Percentiles rank a stretch among this genome's conserved stretches.
These are phyloP conservation scores for Turritis glabra DNA, from an alignment of 345 rosid species.

Conservation along the genomic window DNA sequence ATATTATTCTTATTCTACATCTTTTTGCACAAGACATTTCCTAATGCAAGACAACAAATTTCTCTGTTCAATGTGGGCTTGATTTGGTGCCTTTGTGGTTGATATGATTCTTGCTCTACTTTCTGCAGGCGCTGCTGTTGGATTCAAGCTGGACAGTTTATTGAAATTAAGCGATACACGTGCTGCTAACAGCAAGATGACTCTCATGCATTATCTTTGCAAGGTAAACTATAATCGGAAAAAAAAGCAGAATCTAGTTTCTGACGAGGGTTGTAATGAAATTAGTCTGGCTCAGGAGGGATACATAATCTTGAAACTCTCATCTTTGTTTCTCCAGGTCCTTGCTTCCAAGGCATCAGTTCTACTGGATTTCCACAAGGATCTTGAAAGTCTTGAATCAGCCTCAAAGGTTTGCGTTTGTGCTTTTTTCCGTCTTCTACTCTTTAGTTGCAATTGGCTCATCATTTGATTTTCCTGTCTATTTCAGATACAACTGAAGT, in stretches of 20 bases:
- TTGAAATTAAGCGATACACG: constrained; percentile 92
- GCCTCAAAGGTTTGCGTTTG: constrained; percentile 71
- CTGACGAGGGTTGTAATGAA: neutral
- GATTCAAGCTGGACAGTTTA: constrained; percentile 98
- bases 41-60: neutral
- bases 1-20: neutral
- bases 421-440: constrained; percentile 13
- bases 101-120: constrained; percentile 11
- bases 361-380: constrained; percentile 80
- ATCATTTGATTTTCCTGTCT: constrained; percentile 18
- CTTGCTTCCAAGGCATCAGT: constrained; percentile 74
- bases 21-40: neutral
- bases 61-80: constrained; percentile 12
- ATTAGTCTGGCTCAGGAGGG: constrained; percentile 5
- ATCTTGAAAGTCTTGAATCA: constrained; percentile 81
- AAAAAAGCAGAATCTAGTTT: neutral
- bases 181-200: constrained; percentile 90
- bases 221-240: constrained; percentile 52
- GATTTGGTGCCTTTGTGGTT: constrained; percentile 3
- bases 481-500: constrained; percentile 91
- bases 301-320: constrained; percentile 6
- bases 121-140: constrained; percentile 89
- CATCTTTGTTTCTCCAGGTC: constrained; percentile 49
- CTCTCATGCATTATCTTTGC: constrained; percentile 98
- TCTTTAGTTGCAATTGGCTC: neutral